phyloP scores from a whole-genome alignment of 1,139 yeast genomes.

The Pichia sp. region DNA sequence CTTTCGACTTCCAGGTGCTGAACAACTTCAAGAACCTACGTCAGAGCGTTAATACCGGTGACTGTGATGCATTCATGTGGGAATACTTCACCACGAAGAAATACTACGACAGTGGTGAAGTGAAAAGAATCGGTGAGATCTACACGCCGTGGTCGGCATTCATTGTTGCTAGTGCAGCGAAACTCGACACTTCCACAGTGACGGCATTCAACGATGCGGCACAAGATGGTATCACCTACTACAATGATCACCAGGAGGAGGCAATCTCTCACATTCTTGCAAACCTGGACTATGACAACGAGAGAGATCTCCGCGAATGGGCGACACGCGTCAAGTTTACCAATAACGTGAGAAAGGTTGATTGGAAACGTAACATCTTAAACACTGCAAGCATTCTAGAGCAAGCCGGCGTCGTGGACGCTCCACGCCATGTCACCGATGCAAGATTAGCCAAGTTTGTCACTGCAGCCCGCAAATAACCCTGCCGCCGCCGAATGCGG shows the following conservation, averaged over 20 bases:
- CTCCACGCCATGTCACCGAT: not conserved
- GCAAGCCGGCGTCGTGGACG: slow-evolving; percentile 47
- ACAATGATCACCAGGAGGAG: slow-evolving; percentile 52
- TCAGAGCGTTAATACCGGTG: slow-evolving; percentile 61
- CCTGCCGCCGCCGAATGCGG: too few species aligned
- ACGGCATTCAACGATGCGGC: slow-evolving; percentile 35
- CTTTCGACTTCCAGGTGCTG: slow-evolving; percentile 44
- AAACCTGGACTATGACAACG: slow-evolving; percentile 62
- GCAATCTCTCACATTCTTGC: slow-evolving; percentile 58
- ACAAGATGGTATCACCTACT: slow-evolving; percentile 62
- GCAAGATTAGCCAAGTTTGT: too few species aligned
- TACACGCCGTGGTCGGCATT: slow-evolving; percentile 97
- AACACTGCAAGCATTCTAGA: slow-evolving; percentile 41
- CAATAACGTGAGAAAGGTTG: slow-evolving; percentile 40
- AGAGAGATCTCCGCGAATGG: slow-evolving; percentile 75
- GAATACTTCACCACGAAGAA: slow-evolving; percentile 84
- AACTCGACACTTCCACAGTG: slow-evolving; percentile 27
- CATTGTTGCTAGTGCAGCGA: slow-evolving; percentile 57
- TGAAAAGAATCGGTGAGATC: slow-evolving; percentile 77
- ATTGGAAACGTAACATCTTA: slow-evolving; percentile 47
- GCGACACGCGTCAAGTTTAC: slow-evolving; percentile 65
- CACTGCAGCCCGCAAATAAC: too few species aligned
- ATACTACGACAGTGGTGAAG: slow-evolving; percentile 73
- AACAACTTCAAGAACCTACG: slow-evolving; percentile 70
- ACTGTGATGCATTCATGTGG: slow-evolving; percentile 92